Conservation (phyloP, 2,329 filamentous ascomycete species). For the Reticulascus tulasneorum region DNA sequence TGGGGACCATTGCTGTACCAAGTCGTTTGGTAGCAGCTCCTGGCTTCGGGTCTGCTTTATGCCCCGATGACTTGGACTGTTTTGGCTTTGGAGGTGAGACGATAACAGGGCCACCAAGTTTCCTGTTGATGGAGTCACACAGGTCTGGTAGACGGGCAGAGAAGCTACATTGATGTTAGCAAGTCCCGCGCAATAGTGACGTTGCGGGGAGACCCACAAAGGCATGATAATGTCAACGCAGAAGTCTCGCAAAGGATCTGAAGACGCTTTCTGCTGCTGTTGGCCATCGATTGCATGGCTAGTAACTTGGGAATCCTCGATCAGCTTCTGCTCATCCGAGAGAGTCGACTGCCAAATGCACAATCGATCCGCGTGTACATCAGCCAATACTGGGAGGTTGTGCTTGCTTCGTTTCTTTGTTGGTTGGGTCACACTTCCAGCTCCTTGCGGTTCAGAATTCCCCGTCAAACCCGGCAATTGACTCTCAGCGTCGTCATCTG, state of each 20-base stretch:
- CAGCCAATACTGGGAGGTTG: constrained; percentile 62
- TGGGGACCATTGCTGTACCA: constrained; percentile 29
- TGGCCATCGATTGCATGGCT: constrained; percentile 27
- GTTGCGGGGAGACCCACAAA: constrained; percentile 51
- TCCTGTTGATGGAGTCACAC: constrained; percentile 67
- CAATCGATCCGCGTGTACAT: constrained; percentile 71
- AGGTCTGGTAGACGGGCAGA: constrained; percentile 69
- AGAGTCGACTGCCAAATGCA: constrained; percentile 82
- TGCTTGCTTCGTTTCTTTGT: constrained; percentile 58
- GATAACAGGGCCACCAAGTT: constrained; percentile 68
- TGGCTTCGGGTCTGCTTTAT: constrained; percentile 44
- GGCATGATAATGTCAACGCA: constrained; percentile 77
- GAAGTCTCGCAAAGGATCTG: constrained; percentile 69
- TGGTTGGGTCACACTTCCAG: constrained; percentile 24
- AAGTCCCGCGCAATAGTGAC: background rate
- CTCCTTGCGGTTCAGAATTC: constrained; percentile 27
- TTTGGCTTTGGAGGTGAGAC: constrained; percentile 51
- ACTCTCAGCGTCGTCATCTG: constrained; percentile 36
- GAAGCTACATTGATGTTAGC: constrained; percentile 53
- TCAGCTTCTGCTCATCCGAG: constrained; percentile 50
- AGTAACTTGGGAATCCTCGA: constrained; percentile 43
- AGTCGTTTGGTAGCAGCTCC: constrained; percentile 49
- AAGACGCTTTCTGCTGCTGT: constrained; percentile 36
- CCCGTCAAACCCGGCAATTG: constrained; percentile 43
- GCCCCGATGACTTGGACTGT: constrained; percentile 36